Evolutionary conservation across 75 land plant genomes (phyloP).

Genomic region (Pinus tabuliformis): DNA sequence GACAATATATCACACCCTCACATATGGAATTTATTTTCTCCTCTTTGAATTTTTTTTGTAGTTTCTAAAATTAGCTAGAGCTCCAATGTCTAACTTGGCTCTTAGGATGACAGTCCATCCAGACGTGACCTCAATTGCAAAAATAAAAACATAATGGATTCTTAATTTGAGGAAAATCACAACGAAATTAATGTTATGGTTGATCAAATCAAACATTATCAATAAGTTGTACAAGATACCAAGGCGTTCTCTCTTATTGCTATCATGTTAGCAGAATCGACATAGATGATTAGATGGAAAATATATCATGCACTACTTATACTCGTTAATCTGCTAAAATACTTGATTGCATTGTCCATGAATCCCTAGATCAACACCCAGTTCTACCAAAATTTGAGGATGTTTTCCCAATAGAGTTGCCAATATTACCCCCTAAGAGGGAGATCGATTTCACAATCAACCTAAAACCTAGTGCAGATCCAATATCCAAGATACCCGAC

Average conservation of each 20-base stretch:
- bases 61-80: not conserved
- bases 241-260: not conserved
- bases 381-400: no score
- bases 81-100: not conserved
- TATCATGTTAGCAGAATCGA: not conserved
- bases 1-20: not conserved
- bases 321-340: not conserved
- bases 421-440: no score
- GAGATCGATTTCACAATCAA: no score
- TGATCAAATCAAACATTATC: not conserved
- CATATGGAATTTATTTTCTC: no score
- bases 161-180: not conserved
- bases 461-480: no score
- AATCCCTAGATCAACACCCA: no score
- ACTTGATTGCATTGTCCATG: no score
- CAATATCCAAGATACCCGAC: no score
- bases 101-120: not conserved
- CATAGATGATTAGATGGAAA: not conserved
- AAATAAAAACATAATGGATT: not conserved
- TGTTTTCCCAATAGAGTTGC: no score
- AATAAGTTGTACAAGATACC: not conserved
- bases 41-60: not conserved
- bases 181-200: not conserved
- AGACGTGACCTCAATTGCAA: not conserved
- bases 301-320: not conserved